Evolutionary conservation across 208 protist species (phyloP).

Genomic region (Leishmania major): DNA sequence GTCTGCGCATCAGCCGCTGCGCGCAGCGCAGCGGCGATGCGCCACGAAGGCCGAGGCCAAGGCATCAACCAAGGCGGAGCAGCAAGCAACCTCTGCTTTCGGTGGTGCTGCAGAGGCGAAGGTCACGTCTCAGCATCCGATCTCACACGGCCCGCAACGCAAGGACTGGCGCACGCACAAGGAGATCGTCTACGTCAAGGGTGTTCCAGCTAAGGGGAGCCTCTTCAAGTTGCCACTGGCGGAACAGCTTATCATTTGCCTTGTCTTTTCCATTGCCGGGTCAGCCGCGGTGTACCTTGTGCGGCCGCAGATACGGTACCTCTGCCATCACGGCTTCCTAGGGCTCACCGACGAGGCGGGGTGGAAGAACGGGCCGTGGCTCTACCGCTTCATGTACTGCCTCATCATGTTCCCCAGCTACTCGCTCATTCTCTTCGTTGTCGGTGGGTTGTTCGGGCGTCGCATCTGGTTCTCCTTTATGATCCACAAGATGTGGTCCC

Average conservation of each 20-base stretch:
- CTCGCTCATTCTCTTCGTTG: constrained; percentile 75
- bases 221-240: constrained; percentile 75
- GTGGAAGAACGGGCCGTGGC: constrained; percentile 82
- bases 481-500: constrained; percentile 91
- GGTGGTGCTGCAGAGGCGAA: constrained; percentile 30
- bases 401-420: constrained; percentile 86
- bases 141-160: constrained; percentile 41
- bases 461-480: constrained; percentile 91
- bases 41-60: constrained; percentile 33
- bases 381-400: constrained; percentile 80
- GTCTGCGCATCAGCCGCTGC: constrained; percentile 5
- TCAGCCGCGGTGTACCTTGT: constrained; percentile 69
- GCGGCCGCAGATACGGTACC: constrained; percentile 70
- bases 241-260: constrained; percentile 82
- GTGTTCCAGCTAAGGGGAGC: constrained; percentile 73
- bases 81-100: constrained; percentile 24
- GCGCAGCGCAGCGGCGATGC: constrained; percentile 19
- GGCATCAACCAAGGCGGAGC: constrained; percentile 28
- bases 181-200: constrained; percentile 82
- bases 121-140: constrained; percentile 11
- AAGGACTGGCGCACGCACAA: constrained; percentile 84
- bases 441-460: constrained; percentile 74
- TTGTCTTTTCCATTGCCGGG: constrained; percentile 83
- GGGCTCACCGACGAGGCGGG: constrained; percentile 73
- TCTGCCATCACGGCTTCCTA: constrained; percentile 76